Evolutionary conservation across 179 eudicot genomes (phyloP), one percentile per base, ranked within the genome.

Genomic region (Beta corolliflora): DNA sequence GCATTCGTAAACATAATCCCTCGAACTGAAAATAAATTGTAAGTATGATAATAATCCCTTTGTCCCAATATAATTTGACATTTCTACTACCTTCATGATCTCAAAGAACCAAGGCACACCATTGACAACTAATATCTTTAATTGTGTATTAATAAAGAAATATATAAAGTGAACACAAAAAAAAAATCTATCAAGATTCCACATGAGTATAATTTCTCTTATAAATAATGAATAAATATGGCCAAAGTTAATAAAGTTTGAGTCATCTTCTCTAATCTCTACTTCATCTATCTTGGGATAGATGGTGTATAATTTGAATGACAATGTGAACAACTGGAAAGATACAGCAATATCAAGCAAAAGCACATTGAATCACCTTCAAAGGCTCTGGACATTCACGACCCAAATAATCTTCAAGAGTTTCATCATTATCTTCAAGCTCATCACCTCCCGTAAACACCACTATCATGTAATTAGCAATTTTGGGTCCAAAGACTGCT

Each of bases 371-470:
- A 73, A 63, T 50, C 83, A 95, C 99, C 95, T 91, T 82, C 48
- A 95, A 77, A 74, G 92, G 88, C 65, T 88, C 86, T 10, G 98
- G 94, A 79, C 91, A 89, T 11, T 85, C 89, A 31, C 82, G 81
- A 79, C 92, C 91, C 52, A 95, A 72, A 81, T 88, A 94, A 69
- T 89, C 93, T 60, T 94, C 93, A 64, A 95, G 84, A n/a, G 89
- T 89, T n/a, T n/a, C n/a, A 13, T 86, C 97, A 83, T 85, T 78
- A 36, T 89, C 93, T 84, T 94, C 97, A 76, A 94, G 92, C 52
- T 89, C 97, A 89, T 95, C 99, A 68, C 97, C 99, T 69, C 97
- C 93, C 45, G 99, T 94, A 77, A 94, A 95, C 63, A 94, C 92
- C 25, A 95, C 90, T 77, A 95, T 91, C 93, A 92, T 89, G 83